phyloP scores from a whole-genome alignment of 2,329 filamentous ascomycete species.

The Fusarium lyarnte region DNA sequence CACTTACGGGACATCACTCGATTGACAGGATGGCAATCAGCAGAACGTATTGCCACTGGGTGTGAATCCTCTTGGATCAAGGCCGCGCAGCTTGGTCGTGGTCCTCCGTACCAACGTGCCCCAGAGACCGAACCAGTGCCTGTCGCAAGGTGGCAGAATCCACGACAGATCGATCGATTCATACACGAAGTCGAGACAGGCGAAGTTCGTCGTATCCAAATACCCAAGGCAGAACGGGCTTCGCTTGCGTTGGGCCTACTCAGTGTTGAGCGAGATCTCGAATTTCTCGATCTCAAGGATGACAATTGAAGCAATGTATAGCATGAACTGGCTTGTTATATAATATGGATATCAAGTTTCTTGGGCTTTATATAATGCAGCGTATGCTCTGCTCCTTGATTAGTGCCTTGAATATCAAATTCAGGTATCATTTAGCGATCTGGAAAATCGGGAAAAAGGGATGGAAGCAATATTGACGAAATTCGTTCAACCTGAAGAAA shows the following conservation, averaged over 20 bases:
- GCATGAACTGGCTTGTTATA: background rate
- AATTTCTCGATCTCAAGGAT: conserved; percentile 66
- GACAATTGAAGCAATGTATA: conserved; percentile 26
- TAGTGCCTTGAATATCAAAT: background rate
- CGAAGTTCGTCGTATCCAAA: conserved; percentile 61
- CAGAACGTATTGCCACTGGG: conserved; percentile 80
- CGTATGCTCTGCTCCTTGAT: background rate
- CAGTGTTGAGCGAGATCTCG: conserved; percentile 79
- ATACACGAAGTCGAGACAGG: conserved; percentile 58
- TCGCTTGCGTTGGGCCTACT: conserved; percentile 83
- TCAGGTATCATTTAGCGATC: background rate
- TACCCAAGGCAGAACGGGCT: conserved; percentile 70
- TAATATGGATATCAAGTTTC: background rate
- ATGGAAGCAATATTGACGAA: background rate
- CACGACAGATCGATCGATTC: conserved; percentile 61
- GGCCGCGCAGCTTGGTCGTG: conserved; percentile 75
- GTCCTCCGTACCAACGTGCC: conserved; percentile 74
- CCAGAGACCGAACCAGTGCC: conserved; percentile 48
- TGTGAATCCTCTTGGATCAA: conserved; percentile 88
- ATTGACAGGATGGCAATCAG: conserved; percentile 88
- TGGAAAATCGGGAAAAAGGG: background rate
- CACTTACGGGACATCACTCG: conserved; percentile 79
- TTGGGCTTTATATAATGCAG: background rate
- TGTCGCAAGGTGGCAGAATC: conserved; percentile 58
- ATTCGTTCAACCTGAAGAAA: background rate